Conservation (phyloP, 768 basidiomycete species). For the Agrocybe praecox region DNA sequence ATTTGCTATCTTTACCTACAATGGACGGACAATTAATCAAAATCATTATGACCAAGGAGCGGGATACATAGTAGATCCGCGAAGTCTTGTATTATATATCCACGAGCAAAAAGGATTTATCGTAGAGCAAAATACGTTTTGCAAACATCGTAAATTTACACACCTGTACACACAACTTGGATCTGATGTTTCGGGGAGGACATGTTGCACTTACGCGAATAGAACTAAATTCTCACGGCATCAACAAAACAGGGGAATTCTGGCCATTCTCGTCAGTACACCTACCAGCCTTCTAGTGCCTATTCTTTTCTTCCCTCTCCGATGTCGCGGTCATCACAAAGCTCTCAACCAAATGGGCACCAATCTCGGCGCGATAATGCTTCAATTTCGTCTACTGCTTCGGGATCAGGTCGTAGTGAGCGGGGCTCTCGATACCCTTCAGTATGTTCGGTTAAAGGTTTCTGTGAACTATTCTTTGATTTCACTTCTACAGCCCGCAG, state of each 20-base stretch:
- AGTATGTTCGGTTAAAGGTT: slow-evolving; percentile 27
- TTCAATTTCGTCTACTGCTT: slow-evolving; percentile 51
- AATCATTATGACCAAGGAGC: neutral
- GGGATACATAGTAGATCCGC: neutral
- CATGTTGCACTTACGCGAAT: too few relatives aligned
- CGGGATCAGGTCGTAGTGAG: slow-evolving; percentile 43
- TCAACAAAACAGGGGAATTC: neutral
- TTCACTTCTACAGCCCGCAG: slow-evolving; percentile 55
- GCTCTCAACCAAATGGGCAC: slow-evolving; percentile 35
- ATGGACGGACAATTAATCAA: slow-evolving; percentile 12
- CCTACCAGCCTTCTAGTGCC: neutral
- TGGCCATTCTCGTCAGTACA: neutral
- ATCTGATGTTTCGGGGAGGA: too few relatives aligned
- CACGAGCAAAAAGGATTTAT: neutral
- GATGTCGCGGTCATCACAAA: slow-evolving; percentile 30
- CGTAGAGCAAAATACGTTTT: too few relatives aligned
- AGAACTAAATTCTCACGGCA: neutral
- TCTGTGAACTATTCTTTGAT: slow-evolving; percentile 3
- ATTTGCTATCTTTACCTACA: slow-evolving; percentile 2
- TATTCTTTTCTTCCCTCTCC: neutral
- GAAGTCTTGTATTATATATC: neutral
- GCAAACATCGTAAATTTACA: too few relatives aligned
- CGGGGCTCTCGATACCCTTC: slow-evolving; percentile 40
- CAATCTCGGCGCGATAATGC: slow-evolving; percentile 55
- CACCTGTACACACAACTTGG: too few relatives aligned